Percentiles rank a stretch among this genome's conserved stretches.
phyloP scores from a whole-genome alignment of 2,329 filamentous ascomycete genomes.

The Helicocarpus griseus region DNA sequence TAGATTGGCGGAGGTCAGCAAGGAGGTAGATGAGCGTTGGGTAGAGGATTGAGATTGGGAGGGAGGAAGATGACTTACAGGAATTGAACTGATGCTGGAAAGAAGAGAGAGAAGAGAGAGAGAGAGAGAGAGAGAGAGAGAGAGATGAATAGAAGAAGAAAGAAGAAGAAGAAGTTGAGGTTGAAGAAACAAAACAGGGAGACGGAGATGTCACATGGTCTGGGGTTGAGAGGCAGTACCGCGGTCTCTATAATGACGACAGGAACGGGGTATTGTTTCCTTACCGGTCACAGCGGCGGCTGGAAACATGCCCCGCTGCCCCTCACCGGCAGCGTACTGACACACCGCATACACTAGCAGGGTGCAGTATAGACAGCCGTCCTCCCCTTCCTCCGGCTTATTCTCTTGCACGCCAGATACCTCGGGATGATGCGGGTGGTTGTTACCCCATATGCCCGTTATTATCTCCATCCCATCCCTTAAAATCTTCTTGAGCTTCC shows the following conservation, averaged over 20 bases:
- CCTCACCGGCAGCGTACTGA: background rate
- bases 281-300: no score
- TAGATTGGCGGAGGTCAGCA: background rate
- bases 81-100: background rate
- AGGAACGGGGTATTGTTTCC: no score
- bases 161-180: background rate
- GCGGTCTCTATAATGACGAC: no score
- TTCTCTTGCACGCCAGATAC: background rate
- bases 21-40: background rate
- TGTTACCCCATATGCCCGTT: background rate
- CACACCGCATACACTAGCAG: background rate
- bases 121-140: background rate
- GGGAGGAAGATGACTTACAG: background rate
- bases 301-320: no score
- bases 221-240: no score
- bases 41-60: conserved; percentile 5
- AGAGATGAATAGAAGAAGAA: background rate
- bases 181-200: background rate
- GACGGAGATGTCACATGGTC: conserved; percentile 1
- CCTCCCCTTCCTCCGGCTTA: background rate
- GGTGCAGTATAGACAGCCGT: background rate
- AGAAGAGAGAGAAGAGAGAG: background rate
- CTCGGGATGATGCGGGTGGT: background rate
- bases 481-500: background rate
- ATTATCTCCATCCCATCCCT: background rate